A percentile compares a stretch with the other conserved stretches of the same genome.
phyloP scores from a whole-genome alignment of 106 monocot genomes.

The Dioscorea alata region DNA sequence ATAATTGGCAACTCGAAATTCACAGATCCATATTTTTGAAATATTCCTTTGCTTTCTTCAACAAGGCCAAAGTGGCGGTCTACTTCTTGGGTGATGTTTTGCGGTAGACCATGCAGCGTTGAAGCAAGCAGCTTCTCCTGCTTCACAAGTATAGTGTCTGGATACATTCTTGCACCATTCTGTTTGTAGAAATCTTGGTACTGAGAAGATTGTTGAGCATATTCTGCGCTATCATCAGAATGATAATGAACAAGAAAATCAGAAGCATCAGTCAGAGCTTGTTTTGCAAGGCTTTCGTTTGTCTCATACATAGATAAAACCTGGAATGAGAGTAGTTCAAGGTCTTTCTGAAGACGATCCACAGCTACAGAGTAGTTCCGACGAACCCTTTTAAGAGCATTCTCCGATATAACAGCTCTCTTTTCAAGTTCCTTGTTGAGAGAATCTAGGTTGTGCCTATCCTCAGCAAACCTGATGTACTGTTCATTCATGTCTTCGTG shows the following conservation, averaged over 20 bases:
- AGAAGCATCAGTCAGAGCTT: slow-evolving; percentile 57
- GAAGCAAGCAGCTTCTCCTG: slow-evolving; percentile 10
- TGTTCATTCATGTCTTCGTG: slow-evolving; percentile 69
- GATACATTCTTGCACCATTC: slow-evolving; percentile 12
- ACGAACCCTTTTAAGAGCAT: slow-evolving; percentile 71
- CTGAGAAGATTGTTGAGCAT: background rate
- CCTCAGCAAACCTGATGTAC: slow-evolving; percentile 51
- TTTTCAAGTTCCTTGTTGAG: slow-evolving; percentile 70
- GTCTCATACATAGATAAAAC: slow-evolving; percentile 93
- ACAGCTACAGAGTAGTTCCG: slow-evolving; percentile 70
- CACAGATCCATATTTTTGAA: background rate
- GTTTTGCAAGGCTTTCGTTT: slow-evolving; percentile 84
- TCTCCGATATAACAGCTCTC: slow-evolving; percentile 66
- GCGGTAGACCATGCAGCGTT: slow-evolving; percentile 14
- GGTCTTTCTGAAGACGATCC: slow-evolving; percentile 83
- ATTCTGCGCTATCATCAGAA: slow-evolving; percentile 18
- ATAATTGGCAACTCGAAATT: slow-evolving; percentile 4
- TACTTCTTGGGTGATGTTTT: slow-evolving; percentile 1
- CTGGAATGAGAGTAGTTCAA: slow-evolving; percentile 89
- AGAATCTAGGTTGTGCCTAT: slow-evolving; percentile 50
- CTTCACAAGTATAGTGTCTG: slow-evolving; percentile 5
- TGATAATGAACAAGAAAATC: slow-evolving; percentile 21
- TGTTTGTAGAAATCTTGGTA: slow-evolving; percentile 9
- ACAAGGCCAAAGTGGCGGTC: slow-evolving; percentile 5
- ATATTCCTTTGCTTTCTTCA: slow-evolving; percentile 15